Evolutionary conservation across 2,329 filamentous ascomycete species (phyloP).

Genomic region (Pyrenochaeta sp.): DNA sequence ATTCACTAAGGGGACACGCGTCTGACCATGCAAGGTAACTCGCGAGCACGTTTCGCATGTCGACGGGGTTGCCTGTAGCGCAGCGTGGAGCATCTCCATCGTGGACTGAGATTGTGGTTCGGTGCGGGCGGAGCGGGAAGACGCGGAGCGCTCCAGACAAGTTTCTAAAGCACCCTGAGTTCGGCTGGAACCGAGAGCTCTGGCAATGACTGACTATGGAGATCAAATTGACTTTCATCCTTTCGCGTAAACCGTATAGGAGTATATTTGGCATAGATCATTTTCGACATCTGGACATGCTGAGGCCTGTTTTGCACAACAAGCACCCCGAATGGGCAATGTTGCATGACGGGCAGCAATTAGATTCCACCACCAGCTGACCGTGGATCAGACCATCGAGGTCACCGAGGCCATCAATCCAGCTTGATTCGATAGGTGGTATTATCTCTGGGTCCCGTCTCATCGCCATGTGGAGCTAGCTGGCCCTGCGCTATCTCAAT

Average conservation of each 20-base stretch:
- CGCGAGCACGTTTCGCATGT: not conserved
- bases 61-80: not conserved
- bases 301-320: not conserved
- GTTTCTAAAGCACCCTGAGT: constrained; percentile 31
- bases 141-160: constrained; percentile 35
- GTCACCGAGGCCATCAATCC: constrained; percentile 13
- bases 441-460: constrained; percentile 24
- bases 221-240: constrained; percentile 8
- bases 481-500: constrained; percentile 29
- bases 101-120: constrained; percentile 27
- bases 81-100: not conserved
- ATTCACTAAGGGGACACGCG: constrained; percentile 8
- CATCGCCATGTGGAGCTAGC: constrained; percentile 30
- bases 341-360: constrained; percentile 1
- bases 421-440: constrained; percentile 30
- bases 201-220: constrained; percentile 12
- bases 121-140: constrained; percentile 43
- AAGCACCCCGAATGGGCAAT: not conserved
- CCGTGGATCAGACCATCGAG: constrained; percentile 20
- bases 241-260: constrained; percentile 6
- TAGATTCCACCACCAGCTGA: constrained; percentile 4
- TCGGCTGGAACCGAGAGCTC: constrained; percentile 37
- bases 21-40: constrained; percentile 1
- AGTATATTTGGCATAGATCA: constrained; percentile 4
- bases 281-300: not conserved